Conservation (phyloP, 371 early-diverging fungal species). For the Apophysomyces trapeziformis region DNA sequence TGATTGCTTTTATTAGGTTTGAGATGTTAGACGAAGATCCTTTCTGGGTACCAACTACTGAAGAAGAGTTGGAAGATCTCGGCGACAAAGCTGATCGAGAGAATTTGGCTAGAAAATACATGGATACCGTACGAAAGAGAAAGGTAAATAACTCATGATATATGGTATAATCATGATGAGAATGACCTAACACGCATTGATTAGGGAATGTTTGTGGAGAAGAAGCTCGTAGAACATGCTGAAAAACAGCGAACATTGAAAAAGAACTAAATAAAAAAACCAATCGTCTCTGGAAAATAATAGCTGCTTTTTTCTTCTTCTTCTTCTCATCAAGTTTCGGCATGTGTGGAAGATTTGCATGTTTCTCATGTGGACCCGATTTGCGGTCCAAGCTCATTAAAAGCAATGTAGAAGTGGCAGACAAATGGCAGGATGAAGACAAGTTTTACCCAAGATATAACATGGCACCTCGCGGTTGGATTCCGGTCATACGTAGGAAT, state of each 20-base stretch:
- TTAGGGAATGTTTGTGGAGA: conserved; percentile 87
- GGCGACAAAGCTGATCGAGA: conserved; percentile 97
- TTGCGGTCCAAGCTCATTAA: conserved; percentile 36
- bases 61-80: conserved; percentile 96
- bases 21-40: conserved; percentile 94
- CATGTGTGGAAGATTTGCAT: conserved; percentile 53
- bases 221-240: conserved; percentile 89
- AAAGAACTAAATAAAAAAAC: conserved; percentile 35
- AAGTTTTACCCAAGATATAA: conserved; percentile 56
- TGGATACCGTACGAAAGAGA: conserved; percentile 93
- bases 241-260: conserved; percentile 94
- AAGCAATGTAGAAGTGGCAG: conserved; percentile 32
- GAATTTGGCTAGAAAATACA: conserved; percentile 94
- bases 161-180: not conserved
- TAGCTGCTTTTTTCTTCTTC: too few species aligned
- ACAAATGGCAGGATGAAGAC: conserved; percentile 50
- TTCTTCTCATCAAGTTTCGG: too few species aligned
- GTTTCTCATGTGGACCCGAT: conserved; percentile 35
- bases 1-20: conserved; percentile 55
- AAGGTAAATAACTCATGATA: conserved; percentile 63
- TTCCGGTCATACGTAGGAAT: conserved; percentile 57
- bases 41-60: conserved; percentile 97
- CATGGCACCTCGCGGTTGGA: conserved; percentile 61
- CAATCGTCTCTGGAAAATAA: not conserved
- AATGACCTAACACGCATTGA: not conserved